These are phyloP conservation scores for Clausena lansium DNA, from an alignment of 345 rosid species.

Conservation along the genomic window DNA sequence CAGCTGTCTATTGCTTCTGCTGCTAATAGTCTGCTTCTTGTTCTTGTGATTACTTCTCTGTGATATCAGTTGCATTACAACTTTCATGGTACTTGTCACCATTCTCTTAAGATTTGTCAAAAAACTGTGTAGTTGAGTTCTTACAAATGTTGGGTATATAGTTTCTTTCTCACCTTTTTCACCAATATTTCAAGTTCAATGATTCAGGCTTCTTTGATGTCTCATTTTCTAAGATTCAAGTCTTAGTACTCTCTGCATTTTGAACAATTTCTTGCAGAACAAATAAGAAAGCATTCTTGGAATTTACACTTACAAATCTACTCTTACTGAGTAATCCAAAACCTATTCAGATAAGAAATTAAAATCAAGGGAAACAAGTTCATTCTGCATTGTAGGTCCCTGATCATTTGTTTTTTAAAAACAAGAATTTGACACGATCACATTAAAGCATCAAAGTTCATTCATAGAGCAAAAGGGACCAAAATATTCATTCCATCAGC, in stretches of 20 bases:
- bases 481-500: not conserved
- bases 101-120: not conserved
- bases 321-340: not conserved
- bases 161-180: not conserved
- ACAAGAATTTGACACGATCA: not conserved
- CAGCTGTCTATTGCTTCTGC: not conserved
- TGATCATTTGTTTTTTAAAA: too few relatives aligned
- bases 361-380: too few relatives aligned
- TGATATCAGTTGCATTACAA: conserved; percentile 9
- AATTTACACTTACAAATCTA: not conserved
- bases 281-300: not conserved
- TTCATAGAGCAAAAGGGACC: not conserved
- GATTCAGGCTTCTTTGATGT: not conserved
- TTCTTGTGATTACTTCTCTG: not conserved
- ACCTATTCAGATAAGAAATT: too few relatives aligned
- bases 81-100: conserved; percentile 8
- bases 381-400: too few relatives aligned
- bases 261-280: not conserved
- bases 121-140: conserved; percentile 7
- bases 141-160: conserved; percentile 14
- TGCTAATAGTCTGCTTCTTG: not conserved
- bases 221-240: not conserved
- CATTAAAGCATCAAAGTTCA: not conserved
- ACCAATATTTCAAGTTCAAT: not conserved
- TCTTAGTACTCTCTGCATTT: not conserved